Base-by-base conservation (phyloP, 2,329 filamentous ascomycete species). In the Anisogramma anomala region DNA sequence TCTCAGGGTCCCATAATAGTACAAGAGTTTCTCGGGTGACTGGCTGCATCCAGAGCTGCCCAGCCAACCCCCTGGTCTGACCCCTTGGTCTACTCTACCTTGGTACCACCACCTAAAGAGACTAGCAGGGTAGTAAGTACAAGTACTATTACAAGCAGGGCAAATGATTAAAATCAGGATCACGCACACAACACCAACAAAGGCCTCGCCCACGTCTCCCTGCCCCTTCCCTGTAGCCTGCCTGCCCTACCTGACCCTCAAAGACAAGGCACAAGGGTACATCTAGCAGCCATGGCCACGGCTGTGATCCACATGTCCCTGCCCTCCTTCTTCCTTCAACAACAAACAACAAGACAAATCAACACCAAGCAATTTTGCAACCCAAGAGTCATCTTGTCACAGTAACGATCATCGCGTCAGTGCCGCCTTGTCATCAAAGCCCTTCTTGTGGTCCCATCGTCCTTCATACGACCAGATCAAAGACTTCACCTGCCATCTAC, bases 351-450 rank as follows among this genome's bases (percentile, higher is more conserved):
- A 61, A 53, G 64, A 62, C 55, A 56, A 58, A 56, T 51, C 53
- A 54, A 58, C 55, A 48, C 56, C 56, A 58, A 23, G 59, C 56
- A 59, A 59, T 48, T 62, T 64, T 67, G 45, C 61, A 56, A 56
- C 66, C 61, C 60, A 63, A 72, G 71, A 72, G 66, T 71, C 58
- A 61, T 64, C 66, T 66, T 67, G 71, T 76, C 72, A 72, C 72
- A 72, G 72, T 69, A 66, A 63, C 23, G 71, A 69, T 69, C 61
- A 63, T 74, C 70, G 66, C 70, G 63, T 60, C 71, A 73, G 70
- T 63, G 65, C 64, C 62, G 60, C 55, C 54, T 52, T 60, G 60
- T 55, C 55, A 47, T 23, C 22, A 47, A 17, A 32, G 35, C 27
- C 50, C 43, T 39, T 39, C 48, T 51, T 55, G 58, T 60, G 61